Percentiles rank a stretch among this genome's conserved stretches.
Conservation (phyloP, 2,329 filamentous ascomycete genomes). For the Parastagonospora avenae region DNA sequence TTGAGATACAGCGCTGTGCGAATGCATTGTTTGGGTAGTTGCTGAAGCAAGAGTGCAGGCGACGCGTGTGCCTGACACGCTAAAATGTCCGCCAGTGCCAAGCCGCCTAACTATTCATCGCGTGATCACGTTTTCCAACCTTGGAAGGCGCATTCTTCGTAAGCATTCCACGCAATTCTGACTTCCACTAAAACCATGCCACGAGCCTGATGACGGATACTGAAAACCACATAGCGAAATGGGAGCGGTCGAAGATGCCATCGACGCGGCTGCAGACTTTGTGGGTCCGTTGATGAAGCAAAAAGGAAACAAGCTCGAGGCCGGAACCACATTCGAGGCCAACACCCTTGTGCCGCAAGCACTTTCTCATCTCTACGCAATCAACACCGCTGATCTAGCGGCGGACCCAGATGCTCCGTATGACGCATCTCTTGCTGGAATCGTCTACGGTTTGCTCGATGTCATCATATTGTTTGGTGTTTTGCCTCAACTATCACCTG, state of each 20-base stretch:
- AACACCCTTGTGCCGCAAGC: conserved; percentile 32
- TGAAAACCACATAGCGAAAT: conserved; percentile 15
- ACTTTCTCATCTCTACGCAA: conserved; percentile 36
- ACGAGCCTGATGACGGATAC: not conserved
- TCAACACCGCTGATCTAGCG: conserved; percentile 41
- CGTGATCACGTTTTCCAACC: too few relatives aligned
- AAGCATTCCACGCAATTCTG: too few relatives aligned
- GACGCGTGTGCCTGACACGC: conserved; percentile 17
- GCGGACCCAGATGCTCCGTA: conserved; percentile 43
- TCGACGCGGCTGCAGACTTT: conserved; percentile 42
- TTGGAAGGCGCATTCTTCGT: too few relatives aligned
- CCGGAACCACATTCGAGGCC: conserved; percentile 7
- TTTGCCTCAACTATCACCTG: conserved; percentile 40
- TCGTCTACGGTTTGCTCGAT: conserved; percentile 48
- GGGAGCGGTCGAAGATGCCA: conserved; percentile 37
- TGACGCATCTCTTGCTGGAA: conserved; percentile 44
- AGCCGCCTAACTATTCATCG: too few relatives aligned
- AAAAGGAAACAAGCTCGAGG: conserved; percentile 10
- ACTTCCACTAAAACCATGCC: not conserved
- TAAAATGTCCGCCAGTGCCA: too few relatives aligned
- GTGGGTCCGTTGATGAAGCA: conserved; percentile 37
- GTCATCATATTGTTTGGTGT: conserved; percentile 40
- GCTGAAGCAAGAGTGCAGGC: conserved; percentile 4
- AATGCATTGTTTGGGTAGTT: conserved; percentile 21
- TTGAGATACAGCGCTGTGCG: conserved; percentile 11